These are phyloP conservation scores for Apiotrichum domesticum DNA, from an alignment of 1,284 basidiomycete genomes.

Conservation along the genomic window DNA sequence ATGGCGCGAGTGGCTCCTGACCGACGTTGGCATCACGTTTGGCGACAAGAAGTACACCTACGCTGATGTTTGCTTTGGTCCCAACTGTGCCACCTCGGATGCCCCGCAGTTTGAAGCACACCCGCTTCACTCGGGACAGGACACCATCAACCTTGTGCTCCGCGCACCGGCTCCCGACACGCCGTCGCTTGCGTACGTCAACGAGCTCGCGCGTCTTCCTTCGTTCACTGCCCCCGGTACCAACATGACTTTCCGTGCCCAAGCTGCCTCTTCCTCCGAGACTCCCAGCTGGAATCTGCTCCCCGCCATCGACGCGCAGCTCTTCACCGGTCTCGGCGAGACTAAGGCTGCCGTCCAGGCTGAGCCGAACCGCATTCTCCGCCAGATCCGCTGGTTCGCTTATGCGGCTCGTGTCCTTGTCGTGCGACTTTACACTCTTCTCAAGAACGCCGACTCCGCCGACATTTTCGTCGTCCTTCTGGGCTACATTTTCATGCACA, in stretches of 20 bases:
- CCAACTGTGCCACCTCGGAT: conserved; percentile 18
- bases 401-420: conserved; percentile 76
- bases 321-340: conserved; percentile 34
- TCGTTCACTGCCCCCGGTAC: conserved; percentile 22
- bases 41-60: conserved; percentile 35
- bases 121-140: conserved; percentile 36
- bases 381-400: conserved; percentile 74
- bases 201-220: conserved; percentile 48
- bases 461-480: conserved; percentile 94
- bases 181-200: conserved; percentile 58
- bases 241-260: conserved; percentile 36
- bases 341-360: conserved; percentile 28
- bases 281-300: conserved; percentile 35
- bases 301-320: conserved; percentile 33
- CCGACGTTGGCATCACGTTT: conserved; percentile 34
- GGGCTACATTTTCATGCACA: conserved; percentile 94
- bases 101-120: conserved; percentile 26
- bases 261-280: conserved; percentile 10
- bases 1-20: conserved; percentile 40
- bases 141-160: conserved; percentile 36
- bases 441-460: conserved; percentile 88
- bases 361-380: conserved; percentile 59
- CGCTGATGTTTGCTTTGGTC: conserved; percentile 35
- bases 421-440: conserved; percentile 76
- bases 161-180: conserved; percentile 46